Percentiles rank a stretch among this genome's conserved stretches.
Conservation (phyloP, 2,329 filamentous ascomycete genomes). For the Exophiala sp. region DNA sequence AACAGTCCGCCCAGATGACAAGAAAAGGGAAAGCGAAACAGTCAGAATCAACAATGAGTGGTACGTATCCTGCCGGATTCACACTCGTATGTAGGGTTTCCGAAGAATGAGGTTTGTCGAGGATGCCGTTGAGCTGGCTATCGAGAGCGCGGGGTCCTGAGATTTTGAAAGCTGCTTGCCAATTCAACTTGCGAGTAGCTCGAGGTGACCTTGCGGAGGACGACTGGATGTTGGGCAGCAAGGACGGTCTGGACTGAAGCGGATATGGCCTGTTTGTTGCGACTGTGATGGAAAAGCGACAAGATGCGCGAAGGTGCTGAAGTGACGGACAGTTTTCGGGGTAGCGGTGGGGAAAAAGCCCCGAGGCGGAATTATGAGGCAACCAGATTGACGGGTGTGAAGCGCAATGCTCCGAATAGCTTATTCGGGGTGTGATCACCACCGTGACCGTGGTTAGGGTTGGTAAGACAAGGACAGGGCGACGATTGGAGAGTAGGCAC, state of each 20-base stretch:
- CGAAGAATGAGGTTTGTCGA: neutral
- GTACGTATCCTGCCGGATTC: neutral
- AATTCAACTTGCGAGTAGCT: too few species aligned
- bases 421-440: neutral
- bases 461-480: neutral
- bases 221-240: neutral
- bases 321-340: neutral
- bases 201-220: too few species aligned
- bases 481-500: neutral
- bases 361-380: slow-evolving; percentile 2
- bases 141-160: neutral
- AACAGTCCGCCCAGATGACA: slow-evolving; percentile 13
- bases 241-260: neutral
- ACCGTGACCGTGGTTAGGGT: neutral
- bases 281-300: neutral
- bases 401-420: neutral
- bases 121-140: neutral
- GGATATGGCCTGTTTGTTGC: neutral
- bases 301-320: neutral
- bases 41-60: neutral
- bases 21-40: slow-evolving; percentile 1
- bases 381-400: neutral
- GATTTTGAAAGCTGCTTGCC: neutral
- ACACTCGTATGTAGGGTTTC: neutral
- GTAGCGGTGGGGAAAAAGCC: neutral